A percentile compares a stretch with the other conserved stretches of the same genome.
Evolutionary conservation across 208 protist genomes (phyloP).

Genomic region (Trypanosoma rangeli): DNA sequence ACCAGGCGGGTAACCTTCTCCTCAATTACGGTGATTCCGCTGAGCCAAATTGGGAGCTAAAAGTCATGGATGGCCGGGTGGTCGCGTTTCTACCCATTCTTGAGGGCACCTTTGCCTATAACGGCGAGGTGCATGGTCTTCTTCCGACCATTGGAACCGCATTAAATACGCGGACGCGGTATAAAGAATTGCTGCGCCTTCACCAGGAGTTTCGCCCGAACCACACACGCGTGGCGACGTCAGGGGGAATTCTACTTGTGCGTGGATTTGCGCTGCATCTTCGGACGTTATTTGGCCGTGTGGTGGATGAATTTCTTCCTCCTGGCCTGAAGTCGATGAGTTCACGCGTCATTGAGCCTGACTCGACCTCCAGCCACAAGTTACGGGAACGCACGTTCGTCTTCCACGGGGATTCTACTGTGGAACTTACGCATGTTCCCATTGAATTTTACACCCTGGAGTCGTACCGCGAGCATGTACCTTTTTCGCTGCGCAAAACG

Average conservation of each 20-base stretch:
- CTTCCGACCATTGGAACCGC: conserved; percentile 87
- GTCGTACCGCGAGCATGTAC: conserved; percentile 90
- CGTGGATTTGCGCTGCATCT: conserved; percentile 85
- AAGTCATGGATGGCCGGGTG: conserved; percentile 78
- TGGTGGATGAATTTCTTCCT: conserved; percentile 88
- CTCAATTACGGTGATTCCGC: conserved; percentile 68
- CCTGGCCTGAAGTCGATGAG: conserved; percentile 82
- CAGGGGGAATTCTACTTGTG: conserved; percentile 75
- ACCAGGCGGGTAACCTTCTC: conserved; percentile 70
- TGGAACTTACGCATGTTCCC: conserved; percentile 86
- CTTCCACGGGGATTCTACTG: conserved; percentile 76
- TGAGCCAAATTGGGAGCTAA: conserved; percentile 70
- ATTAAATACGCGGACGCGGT: conserved; percentile 58
- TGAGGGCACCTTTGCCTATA: conserved; percentile 78
- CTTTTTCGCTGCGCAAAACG: conserved; percentile 84
- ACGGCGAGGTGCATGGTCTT: conserved; percentile 77
- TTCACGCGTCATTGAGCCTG: conserved; percentile 86
- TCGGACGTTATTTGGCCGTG: conserved; percentile 87
- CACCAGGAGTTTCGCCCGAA: conserved; percentile 83
- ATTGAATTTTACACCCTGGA: conserved; percentile 94
- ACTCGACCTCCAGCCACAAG: conserved; percentile 38
- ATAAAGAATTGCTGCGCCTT: conserved; percentile 86
- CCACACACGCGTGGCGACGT: conserved; percentile 55
- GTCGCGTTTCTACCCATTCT: conserved; percentile 86
- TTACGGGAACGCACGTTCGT: conserved; percentile 83